Base-by-base conservation (phyloP, 345 rosid species). In the Gossypium bickii region DNA sequence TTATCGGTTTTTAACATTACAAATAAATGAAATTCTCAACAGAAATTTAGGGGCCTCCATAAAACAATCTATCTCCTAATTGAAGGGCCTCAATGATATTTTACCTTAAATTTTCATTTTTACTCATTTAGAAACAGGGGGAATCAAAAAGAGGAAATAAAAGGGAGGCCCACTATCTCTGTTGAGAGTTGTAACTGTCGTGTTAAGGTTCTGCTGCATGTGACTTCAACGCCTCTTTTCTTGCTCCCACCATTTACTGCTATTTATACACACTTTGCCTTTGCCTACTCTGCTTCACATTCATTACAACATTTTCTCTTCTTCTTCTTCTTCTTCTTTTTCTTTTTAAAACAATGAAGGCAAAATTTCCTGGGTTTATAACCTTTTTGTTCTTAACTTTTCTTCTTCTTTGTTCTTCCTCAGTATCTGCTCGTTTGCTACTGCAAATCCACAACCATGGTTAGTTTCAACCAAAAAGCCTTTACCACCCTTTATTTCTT, bases 401-500 rank as follows among this genome's bases (percentile, higher is more conserved):
- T 41, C 73, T 75, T 20, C 47, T 80, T 20, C 41, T 80, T 18
- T 59, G 60, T 18, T 62, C 70, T 65, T 51, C 24, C 51, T 60
- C 77, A 9, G 13, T 80, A 22, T 79, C 81, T 74, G 78, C 84
- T 70, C 86, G 82, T 78, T 74, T 70, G n/a, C 73, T 82, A 2
- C 9, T 68, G 6, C 75, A 69, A 6, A 67, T 57, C 29, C 24
- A 34, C 41, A 34, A 29, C 15, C 87, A 71, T 71, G 83, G 87
- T 82, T 65, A 6, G 34, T 57, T 18, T 38, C 9, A 7, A 24
- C n/a, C 57, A 34, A 34, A 34, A 34, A 34, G 7, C 41, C 7
- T 43, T 43, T 68, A 15, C 41, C n/a, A 17, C 15, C 9, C 63
- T 59, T 60, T 13, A 7, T 12, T 25, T 73, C 7, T 3, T 11